Evolutionary conservation across 2,329 filamentous ascomycete species (phyloP).

Genomic region (Fusarium albosuccineum): DNA sequence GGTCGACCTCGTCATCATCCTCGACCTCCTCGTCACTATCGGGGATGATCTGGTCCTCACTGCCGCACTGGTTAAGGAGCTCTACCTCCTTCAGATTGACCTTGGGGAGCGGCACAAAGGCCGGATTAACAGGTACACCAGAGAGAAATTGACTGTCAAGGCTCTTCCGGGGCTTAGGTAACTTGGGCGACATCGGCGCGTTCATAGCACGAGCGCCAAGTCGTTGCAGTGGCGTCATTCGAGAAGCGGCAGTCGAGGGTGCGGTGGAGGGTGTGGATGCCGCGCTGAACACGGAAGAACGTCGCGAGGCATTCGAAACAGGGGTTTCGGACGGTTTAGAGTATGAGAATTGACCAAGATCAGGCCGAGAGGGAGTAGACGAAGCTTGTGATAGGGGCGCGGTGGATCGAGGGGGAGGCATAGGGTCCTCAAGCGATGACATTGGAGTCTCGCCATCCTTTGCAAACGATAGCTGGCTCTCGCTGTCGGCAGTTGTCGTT

Average conservation of each 20-base stretch:
- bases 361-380: slow-evolving; percentile 48
- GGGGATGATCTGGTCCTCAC: slow-evolving; percentile 69
- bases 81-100: slow-evolving; percentile 67
- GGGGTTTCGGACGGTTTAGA: slow-evolving; percentile 50
- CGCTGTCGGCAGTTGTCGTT: slow-evolving; percentile 25
- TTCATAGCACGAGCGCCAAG: slow-evolving; percentile 61
- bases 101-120: slow-evolving; percentile 67
- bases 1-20: slow-evolving; percentile 49
- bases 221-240: slow-evolving; percentile 67
- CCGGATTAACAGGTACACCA: slow-evolving; percentile 62
- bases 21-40: slow-evolving; percentile 65
- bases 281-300: slow-evolving; percentile 54
- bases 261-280: slow-evolving; percentile 57
- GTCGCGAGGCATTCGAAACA: slow-evolving; percentile 50
- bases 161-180: slow-evolving; percentile 46
- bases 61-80: slow-evolving; percentile 64
- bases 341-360: slow-evolving; percentile 53
- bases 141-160: slow-evolving; percentile 46
- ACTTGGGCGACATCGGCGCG: slow-evolving; percentile 45
- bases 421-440: slow-evolving; percentile 41
- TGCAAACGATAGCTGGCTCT: slow-evolving; percentile 42
- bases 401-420: slow-evolving; percentile 48
- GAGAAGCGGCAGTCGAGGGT: slow-evolving; percentile 58
- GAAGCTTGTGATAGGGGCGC: slow-evolving; percentile 38
- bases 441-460: slow-evolving; percentile 38